phyloP scores from a whole-genome alignment of 148 eudicot species.

The Amaranthus palmeri region DNA sequence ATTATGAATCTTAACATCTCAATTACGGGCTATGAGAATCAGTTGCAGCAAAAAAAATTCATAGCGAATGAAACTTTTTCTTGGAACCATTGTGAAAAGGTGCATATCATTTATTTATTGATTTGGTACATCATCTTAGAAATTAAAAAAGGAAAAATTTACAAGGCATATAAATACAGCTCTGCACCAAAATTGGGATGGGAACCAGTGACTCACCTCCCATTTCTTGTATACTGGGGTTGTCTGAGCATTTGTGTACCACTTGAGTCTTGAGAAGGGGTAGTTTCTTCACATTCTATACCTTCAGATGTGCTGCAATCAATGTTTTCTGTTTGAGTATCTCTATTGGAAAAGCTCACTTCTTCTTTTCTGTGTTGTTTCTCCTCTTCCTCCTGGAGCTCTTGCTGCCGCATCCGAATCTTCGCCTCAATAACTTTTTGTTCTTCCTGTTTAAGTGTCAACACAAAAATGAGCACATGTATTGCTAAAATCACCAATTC shows the following conservation, averaged over 20 bases:
- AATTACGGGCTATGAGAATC: too few species aligned
- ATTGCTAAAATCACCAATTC: slow-evolving; percentile 5
- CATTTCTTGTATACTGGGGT: slow-evolving; percentile 50
- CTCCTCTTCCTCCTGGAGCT: slow-evolving; percentile 82
- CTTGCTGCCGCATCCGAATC: slow-evolving; percentile 91
- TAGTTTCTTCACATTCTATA: slow-evolving; percentile 58
- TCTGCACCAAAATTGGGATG: neutral
- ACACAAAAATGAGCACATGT: slow-evolving; percentile 5
- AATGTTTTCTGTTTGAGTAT: slow-evolving; percentile 37
- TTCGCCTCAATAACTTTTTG: slow-evolving; percentile 98
- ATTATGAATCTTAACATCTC: too few species aligned
- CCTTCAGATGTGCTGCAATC: slow-evolving; percentile 54
- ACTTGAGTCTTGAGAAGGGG: slow-evolving; percentile 39
- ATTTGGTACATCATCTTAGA: neutral
- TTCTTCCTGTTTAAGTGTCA: slow-evolving; percentile 54
- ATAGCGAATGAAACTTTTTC: neutral
- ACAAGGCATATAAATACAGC: neutral
- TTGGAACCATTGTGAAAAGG: neutral
- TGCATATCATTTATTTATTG: neutral
- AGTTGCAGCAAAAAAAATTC: too few species aligned
- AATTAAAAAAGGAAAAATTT: neutral
- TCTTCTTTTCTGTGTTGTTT: slow-evolving; percentile 48
- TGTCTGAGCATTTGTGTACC: slow-evolving; percentile 39
- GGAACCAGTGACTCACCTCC: slow-evolving; percentile 41
- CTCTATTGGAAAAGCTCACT: slow-evolving; percentile 39